Evolutionary conservation across 2,329 filamentous ascomycete species (phyloP).

Genomic region (Colletotrichum sp.): DNA sequence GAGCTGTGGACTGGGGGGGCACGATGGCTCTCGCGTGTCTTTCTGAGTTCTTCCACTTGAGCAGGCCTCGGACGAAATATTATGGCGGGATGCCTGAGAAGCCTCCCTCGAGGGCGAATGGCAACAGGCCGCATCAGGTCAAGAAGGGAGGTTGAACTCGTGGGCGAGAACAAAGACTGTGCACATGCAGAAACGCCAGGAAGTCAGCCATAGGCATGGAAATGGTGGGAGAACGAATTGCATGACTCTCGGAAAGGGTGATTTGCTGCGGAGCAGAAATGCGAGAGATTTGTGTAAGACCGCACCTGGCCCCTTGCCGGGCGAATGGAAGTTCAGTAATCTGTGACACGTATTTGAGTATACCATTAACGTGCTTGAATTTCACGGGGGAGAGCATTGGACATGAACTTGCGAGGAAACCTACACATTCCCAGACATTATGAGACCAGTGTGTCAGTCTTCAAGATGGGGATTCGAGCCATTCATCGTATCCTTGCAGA

Average conservation of each 20-base stretch:
- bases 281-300: background rate
- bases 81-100: background rate
- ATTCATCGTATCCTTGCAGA: background rate
- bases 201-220: background rate
- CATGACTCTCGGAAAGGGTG: background rate
- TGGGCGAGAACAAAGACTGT: background rate
- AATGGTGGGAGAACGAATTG: background rate
- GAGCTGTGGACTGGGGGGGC: background rate
- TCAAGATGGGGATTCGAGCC: background rate
- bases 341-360: background rate
- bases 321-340: background rate
- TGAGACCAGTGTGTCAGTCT: background rate
- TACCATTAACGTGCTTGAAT: too few relatives aligned
- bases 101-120: background rate
- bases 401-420: background rate
- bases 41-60: background rate
- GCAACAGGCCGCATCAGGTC: background rate
- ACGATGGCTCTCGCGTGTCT: background rate
- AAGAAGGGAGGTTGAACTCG: conserved; percentile 1
- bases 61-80: background rate
- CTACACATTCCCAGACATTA: background rate
- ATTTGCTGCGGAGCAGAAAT: background rate
- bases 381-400: background rate
- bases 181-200: background rate
- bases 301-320: background rate